Conservation (phyloP, 2,329 filamentous ascomycete genomes). For the Ophiostoma quercus region DNA sequence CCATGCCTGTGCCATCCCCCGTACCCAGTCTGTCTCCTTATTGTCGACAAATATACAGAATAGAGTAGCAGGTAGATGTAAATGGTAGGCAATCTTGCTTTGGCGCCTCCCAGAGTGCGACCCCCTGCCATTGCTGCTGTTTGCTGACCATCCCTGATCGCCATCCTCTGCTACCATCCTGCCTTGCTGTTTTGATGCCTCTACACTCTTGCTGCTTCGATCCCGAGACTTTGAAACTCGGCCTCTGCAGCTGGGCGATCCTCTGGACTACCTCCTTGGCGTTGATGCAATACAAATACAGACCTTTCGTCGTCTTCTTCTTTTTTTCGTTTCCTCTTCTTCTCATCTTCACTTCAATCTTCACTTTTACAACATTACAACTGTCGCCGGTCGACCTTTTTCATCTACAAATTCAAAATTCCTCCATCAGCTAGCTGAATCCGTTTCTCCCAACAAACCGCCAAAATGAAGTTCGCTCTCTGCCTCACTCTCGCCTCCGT, state of each 20-base stretch:
- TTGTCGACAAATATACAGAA: background rate
- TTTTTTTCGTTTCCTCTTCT: background rate
- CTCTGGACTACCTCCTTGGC: background rate
- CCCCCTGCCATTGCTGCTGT: background rate
- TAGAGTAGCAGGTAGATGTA: background rate
- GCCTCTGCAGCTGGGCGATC: background rate
- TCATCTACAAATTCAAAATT: conserved; percentile 13
- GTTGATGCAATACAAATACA: background rate
- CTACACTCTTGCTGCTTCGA: background rate
- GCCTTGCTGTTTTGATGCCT: background rate
- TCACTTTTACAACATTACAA: conserved; percentile 31
- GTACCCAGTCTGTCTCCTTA: background rate
- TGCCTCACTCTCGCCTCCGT: conserved; percentile 44
- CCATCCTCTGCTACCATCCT: background rate
- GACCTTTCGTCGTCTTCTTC: background rate
- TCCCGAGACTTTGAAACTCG: background rate
- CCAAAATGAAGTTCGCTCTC: conserved; percentile 52
- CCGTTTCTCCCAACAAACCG: conserved; percentile 24
- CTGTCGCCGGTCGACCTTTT: conserved; percentile 50
- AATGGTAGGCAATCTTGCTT: too few relatives aligned
- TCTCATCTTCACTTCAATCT: conserved; percentile 5
- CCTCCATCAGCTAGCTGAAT: conserved; percentile 11
- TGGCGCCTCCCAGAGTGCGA: background rate
- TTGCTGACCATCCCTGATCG: background rate
- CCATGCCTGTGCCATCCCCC: background rate